Conservation (phyloP, 768 basidiomycete species). For the Coprinopsis sp. region DNA sequence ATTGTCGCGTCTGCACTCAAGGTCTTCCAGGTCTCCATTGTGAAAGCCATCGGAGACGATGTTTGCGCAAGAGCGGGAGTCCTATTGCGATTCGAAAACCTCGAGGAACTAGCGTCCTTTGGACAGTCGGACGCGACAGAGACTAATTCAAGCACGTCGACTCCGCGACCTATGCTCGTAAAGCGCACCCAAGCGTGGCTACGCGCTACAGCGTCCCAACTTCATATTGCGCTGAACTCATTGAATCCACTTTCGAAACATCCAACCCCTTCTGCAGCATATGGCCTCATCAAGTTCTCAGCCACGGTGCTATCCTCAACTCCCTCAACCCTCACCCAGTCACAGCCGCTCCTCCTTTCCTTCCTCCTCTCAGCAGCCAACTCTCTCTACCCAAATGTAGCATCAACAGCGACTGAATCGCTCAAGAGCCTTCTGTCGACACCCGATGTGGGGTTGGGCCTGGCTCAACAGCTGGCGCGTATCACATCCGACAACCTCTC, state of each 20-base stretch:
- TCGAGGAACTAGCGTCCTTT: constrained; percentile 57
- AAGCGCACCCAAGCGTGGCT: constrained; percentile 78
- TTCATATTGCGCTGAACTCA: constrained; percentile 77
- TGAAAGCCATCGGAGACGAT: constrained; percentile 61
- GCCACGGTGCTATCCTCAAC: constrained; percentile 49
- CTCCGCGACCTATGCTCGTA: constrained; percentile 31
- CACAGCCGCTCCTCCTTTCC: constrained; percentile 62
- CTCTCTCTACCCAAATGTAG: constrained; percentile 51
- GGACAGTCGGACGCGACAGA: constrained; percentile 15
- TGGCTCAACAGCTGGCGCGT: constrained; percentile 55
- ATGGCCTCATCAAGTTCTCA: constrained; percentile 54
- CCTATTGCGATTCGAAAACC: constrained; percentile 45
- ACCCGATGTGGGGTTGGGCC: constrained; percentile 38
- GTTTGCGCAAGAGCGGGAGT: constrained; percentile 61
- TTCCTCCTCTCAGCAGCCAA: constrained; percentile 71
- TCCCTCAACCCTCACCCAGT: constrained; percentile 58
- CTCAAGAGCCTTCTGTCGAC: constrained; percentile 43
- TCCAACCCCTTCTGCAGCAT: constrained; percentile 60
- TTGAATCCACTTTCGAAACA: constrained; percentile 70
- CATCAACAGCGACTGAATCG: constrained; percentile 39
- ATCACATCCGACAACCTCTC: constrained; percentile 61
- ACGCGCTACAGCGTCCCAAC: constrained; percentile 72
- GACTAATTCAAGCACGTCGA: constrained; percentile 12
- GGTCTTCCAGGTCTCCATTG: constrained; percentile 51
- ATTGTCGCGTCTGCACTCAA: constrained; percentile 53